Percentiles rank a stretch among this genome's conserved stretches.
These are phyloP conservation scores for Diaporthe vexans DNA, from an alignment of 2,329 filamentous ascomycete genomes.

Conservation along the genomic window DNA sequence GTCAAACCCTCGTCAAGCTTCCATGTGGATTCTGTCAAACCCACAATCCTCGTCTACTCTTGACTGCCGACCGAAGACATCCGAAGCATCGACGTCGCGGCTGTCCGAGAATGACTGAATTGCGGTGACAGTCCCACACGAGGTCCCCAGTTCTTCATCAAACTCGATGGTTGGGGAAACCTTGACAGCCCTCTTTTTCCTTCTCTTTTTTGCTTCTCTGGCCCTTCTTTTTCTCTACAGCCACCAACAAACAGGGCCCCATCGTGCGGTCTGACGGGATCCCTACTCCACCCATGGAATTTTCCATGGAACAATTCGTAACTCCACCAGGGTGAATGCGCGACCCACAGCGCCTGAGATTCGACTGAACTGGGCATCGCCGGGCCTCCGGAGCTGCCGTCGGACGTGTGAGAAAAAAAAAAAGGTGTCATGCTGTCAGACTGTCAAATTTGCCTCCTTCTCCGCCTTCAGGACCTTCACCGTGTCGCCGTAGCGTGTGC, in stretches of 20 bases:
- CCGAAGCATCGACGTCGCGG: conserved; percentile 15
- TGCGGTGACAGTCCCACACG: conserved; percentile 29
- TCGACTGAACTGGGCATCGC: conserved; percentile 21
- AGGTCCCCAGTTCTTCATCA: conserved; percentile 29
- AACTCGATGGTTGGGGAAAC: conserved; percentile 38
- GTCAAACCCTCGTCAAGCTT: conserved; percentile 25
- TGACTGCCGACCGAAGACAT: conserved; percentile 10
- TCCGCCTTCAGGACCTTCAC: not conserved
- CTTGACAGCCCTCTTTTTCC: conserved; percentile 29
- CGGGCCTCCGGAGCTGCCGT: conserved; percentile 35
- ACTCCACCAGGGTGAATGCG: conserved; percentile 33
- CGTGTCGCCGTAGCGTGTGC: conserved; percentile 15
- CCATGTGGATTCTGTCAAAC: conserved; percentile 20
- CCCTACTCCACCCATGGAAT: conserved; percentile 41
- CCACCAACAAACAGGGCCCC: conserved; percentile 15
- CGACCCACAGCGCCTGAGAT: conserved; percentile 35
- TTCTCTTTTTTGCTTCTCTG: not conserved
- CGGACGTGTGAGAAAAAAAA: conserved; percentile 17
- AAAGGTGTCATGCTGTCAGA: conserved; percentile 1
- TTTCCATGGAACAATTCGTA: conserved; percentile 41
- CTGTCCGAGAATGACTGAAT: conserved; percentile 2
- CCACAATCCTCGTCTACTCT: conserved; percentile 7
- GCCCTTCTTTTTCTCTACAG: conserved; percentile 5
- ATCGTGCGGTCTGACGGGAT: conserved; percentile 31
- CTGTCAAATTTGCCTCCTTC: conserved; percentile 15